These are phyloP conservation scores for Rhododendron simsii DNA, from an alignment of 148 eudicot species.

Conservation along the genomic window DNA sequence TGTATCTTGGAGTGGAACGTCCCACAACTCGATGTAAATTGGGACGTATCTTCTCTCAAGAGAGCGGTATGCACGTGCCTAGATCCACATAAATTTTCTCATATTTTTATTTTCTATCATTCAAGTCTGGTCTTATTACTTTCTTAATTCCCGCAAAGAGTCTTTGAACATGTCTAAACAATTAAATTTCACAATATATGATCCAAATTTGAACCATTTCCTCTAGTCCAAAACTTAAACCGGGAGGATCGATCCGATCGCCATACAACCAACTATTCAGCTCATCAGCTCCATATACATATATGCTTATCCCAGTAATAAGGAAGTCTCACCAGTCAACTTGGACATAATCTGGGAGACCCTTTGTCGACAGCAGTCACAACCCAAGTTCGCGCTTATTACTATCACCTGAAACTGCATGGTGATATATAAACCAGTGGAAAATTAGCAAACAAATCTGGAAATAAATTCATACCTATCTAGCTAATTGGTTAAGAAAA, in stretches of 20 bases:
- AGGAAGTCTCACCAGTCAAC: slow-evolving; percentile 29
- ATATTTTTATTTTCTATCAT: too few species aligned
- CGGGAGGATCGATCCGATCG: too few species aligned
- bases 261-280: background rate
- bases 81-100: too few species aligned
- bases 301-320: background rate
- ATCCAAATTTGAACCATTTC: too few species aligned
- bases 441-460: background rate
- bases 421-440: background rate
- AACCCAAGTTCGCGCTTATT: slow-evolving; percentile 42
- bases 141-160: background rate
- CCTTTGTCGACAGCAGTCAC: slow-evolving; percentile 37
- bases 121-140: background rate
- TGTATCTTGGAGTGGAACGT: too few species aligned
- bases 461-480: background rate
- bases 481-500: background rate
- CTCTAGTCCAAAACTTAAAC: background rate
- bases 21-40: too few species aligned
- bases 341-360: slow-evolving; percentile 35
- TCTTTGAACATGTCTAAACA: too few species aligned
- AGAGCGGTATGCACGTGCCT: too few species aligned
- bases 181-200: background rate
- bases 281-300: background rate
- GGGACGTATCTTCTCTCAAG: too few species aligned
- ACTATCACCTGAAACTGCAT: slow-evolving; percentile 54